Conservation (phyloP, 495 filamentous ascomycete genomes). For the Pseudevernia furfuracea region DNA sequence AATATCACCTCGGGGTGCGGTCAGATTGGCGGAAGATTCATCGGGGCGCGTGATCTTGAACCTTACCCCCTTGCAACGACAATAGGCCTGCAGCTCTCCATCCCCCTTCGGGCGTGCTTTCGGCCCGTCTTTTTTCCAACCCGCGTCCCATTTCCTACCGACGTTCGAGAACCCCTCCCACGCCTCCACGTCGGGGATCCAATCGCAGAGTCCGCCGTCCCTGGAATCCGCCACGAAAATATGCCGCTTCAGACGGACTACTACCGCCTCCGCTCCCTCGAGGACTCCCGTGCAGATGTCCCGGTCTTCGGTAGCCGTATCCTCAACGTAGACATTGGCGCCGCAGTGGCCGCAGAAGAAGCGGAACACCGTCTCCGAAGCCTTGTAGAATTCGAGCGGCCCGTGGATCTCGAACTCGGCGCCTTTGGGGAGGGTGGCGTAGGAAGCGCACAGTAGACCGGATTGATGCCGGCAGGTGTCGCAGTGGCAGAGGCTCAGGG, state of each 20-base stretch:
- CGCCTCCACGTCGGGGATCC: constrained; percentile 14
- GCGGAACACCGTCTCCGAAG: constrained; percentile 43
- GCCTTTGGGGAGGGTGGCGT: constrained; percentile 37
- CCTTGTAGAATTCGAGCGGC: constrained; percentile 41
- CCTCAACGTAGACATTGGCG: constrained; percentile 46
- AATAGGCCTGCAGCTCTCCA: constrained; percentile 33
- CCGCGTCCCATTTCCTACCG: constrained; percentile 11
- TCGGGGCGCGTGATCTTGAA: constrained; percentile 35
- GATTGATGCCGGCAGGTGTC: constrained; percentile 50
- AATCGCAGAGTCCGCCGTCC: constrained; percentile 49
- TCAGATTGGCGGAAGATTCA: constrained; percentile 6
- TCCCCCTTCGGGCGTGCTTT: neutral
- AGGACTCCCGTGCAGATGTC: constrained; percentile 38
- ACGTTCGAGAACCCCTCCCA: constrained; percentile 24
- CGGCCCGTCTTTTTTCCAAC: constrained; percentile 15
- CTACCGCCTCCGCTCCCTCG: constrained; percentile 31
- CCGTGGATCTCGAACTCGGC: constrained; percentile 26
- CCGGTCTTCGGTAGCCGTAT: constrained; percentile 29
- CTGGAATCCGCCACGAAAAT: constrained; percentile 42
- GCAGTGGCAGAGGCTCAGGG: constrained; percentile 56
- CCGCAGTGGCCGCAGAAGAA: constrained; percentile 66
- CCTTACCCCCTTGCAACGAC: constrained; percentile 45
- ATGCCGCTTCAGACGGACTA: constrained; percentile 39
- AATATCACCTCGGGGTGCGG: constrained; percentile 16
- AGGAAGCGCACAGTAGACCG: constrained; percentile 49